phyloP scores from a whole-genome alignment of 2,329 filamentous ascomycete species.

The Alternaria dauci region DNA sequence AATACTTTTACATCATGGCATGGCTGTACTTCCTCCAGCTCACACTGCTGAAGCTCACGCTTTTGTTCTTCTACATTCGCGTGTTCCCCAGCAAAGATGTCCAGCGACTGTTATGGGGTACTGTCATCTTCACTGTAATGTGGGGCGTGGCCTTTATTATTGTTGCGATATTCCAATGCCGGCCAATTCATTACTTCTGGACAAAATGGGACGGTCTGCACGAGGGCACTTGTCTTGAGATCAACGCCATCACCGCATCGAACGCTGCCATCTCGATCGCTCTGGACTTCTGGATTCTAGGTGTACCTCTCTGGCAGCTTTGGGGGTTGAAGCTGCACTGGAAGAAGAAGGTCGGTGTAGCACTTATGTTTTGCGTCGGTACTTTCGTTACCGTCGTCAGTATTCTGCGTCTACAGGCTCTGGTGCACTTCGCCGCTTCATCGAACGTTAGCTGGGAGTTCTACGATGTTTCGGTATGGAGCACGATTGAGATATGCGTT shows the following conservation, averaged over 20 bases:
- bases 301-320: conserved; percentile 49
- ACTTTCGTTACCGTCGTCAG: conserved; percentile 56
- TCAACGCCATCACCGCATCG: conserved; percentile 45
- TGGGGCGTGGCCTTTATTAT: conserved; percentile 37
- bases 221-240: conserved; percentile 46
- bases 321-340: conserved; percentile 43
- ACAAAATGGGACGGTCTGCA: conserved; percentile 42
- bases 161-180: conserved; percentile 46
- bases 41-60: conserved; percentile 37
- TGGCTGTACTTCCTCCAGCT: conserved; percentile 47
- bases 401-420: conserved; percentile 53
- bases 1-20: conserved; percentile 48
- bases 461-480: conserved; percentile 53
- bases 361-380: conserved; percentile 52
- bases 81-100: conserved; percentile 40
- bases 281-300: conserved; percentile 47
- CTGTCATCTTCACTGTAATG: conserved; percentile 36
- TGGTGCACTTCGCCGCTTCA: conserved; percentile 55
- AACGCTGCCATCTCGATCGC: conserved; percentile 49
- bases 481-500: conserved; percentile 54
- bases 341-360: conserved; percentile 52
- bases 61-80: conserved; percentile 44
- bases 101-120: conserved; percentile 35
- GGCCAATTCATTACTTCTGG: conserved; percentile 49
- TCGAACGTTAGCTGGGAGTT: conserved; percentile 54